phyloP scores from a whole-genome alignment of 2,329 filamentous ascomycete species.

The Pseudopyricularia javanii region DNA sequence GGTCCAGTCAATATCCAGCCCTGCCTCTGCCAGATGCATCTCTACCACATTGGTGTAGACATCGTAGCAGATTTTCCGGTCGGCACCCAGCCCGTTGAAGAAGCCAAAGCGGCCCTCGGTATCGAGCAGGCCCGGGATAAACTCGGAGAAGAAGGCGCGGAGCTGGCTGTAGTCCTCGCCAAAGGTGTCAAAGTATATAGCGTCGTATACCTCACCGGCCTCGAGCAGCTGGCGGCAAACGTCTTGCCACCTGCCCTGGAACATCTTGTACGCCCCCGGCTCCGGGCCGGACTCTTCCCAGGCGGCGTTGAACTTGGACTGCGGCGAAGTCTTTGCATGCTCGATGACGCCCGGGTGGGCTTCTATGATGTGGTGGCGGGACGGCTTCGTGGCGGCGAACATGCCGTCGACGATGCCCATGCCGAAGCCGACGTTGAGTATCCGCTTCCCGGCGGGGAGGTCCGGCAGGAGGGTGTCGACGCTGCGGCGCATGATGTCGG shows the following conservation, averaged over 20 bases:
- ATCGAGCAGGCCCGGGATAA: conserved; percentile 68
- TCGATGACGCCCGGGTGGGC: conserved; percentile 68
- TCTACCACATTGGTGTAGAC: conserved; percentile 89
- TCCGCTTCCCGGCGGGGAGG: conserved; percentile 40
- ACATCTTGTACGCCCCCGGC: conserved; percentile 59
- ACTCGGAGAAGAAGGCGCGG: conserved; percentile 76
- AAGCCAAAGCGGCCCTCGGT: conserved; percentile 67
- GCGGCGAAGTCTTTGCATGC: conserved; percentile 30
- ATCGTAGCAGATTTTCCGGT: conserved; percentile 87
- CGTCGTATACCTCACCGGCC: conserved; percentile 62
- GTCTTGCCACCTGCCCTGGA: conserved; percentile 72
- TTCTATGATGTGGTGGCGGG: conserved; percentile 73
- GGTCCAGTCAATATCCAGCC: conserved; percentile 80
- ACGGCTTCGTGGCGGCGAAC: conserved; percentile 56
- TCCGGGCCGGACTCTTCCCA: conserved; percentile 45
- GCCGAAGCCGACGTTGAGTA: conserved; percentile 80
- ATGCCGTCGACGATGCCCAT: conserved; percentile 81
- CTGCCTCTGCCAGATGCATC: conserved; percentile 79
- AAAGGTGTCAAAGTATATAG: conserved; percentile 96
- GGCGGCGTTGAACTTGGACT: conserved; percentile 36
- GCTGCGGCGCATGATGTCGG: conserved; percentile 69
- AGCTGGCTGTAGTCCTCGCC: conserved; percentile 86
- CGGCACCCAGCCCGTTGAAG: conserved; percentile 85
- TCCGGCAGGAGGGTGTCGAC: conserved; percentile 51
- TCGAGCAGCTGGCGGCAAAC: conserved; percentile 57